These are phyloP conservation scores for Neurospora hispaniola DNA, from an alignment of 495 filamentous ascomycete genomes.

Conservation along the genomic window DNA sequence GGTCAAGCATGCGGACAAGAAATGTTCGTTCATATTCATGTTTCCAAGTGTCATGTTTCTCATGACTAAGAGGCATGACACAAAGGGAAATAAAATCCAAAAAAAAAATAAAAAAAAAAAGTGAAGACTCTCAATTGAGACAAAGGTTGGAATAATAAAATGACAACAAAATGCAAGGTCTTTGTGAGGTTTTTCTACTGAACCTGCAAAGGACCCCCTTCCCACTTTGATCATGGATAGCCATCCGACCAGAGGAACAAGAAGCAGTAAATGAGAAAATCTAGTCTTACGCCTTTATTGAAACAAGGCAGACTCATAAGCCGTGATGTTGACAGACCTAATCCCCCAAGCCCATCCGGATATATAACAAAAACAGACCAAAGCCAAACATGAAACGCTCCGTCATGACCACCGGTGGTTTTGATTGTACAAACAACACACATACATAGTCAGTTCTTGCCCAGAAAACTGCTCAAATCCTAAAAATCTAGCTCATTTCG, in stretches of 20 bases:
- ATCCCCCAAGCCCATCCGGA: constrained; percentile 1
- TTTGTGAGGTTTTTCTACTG: background rate
- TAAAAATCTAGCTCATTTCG: constrained; percentile 13
- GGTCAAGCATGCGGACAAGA: background rate
- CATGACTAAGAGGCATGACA: background rate
- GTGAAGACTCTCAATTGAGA: background rate
- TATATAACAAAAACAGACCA: constrained; percentile 23
- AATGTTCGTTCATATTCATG: background rate
- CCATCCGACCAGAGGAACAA: background rate
- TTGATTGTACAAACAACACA: constrained; percentile 13
- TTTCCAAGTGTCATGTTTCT: background rate
- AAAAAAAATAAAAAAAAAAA: background rate
- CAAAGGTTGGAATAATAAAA: background rate
- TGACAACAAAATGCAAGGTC: background rate
- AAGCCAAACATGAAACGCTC: constrained; percentile 3
- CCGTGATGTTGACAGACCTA: constrained; percentile 4
- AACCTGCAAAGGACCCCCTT: background rate
- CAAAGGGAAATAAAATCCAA: too few species aligned
- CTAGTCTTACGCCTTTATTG: background rate
- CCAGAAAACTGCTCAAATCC: constrained; percentile 19
- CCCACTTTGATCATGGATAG: background rate
- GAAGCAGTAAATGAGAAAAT: background rate
- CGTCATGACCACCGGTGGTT: background rate
- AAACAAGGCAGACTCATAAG: background rate
- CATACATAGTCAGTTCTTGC: constrained; percentile 34